Percentiles rank a stretch among this genome's conserved stretches.
These are phyloP conservation scores for Cercophora scortea DNA, from an alignment of 495 filamentous ascomycete species.

Conservation along the genomic window DNA sequence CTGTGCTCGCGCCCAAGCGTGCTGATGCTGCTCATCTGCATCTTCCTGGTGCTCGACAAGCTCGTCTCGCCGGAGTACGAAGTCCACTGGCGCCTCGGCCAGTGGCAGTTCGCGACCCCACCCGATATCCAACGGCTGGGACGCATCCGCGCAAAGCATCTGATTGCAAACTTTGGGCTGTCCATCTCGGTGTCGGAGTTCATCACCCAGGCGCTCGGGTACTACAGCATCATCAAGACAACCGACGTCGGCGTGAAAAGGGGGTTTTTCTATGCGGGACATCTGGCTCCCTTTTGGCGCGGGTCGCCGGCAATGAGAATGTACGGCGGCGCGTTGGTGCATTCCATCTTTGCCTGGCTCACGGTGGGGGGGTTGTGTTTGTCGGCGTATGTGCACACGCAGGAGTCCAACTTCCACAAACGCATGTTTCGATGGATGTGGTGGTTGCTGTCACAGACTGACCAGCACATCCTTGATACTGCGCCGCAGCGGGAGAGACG, in stretches of 20 bases:
- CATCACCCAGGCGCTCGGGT: neutral
- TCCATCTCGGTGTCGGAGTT: neutral
- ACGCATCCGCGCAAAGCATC: neutral
- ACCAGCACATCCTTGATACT: neutral
- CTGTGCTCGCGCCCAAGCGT: neutral
- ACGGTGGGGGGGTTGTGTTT: neutral
- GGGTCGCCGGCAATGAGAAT: neutral
- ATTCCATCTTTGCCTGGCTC: neutral
- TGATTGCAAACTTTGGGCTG: neutral
- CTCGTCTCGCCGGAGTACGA: neutral
- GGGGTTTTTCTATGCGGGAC: neutral
- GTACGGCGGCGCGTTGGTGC: constrained; percentile 2
- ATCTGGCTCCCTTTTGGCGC: neutral
- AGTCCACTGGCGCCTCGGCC: neutral
- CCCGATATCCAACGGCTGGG: neutral
- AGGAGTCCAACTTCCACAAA: neutral
- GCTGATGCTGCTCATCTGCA: neutral
- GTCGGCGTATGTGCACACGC: neutral
- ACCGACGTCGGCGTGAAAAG: neutral
- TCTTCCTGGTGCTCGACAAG: neutral
- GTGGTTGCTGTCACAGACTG: neutral
- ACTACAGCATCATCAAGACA: constrained; percentile 2
- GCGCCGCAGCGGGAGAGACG: neutral
- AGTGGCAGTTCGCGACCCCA: too few species aligned
- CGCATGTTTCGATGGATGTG: neutral